Evolutionary conservation across 306 rosid species (phyloP), one percentile per base, ranked within the genome.

Genomic region (Acmispon strigosus): DNA sequence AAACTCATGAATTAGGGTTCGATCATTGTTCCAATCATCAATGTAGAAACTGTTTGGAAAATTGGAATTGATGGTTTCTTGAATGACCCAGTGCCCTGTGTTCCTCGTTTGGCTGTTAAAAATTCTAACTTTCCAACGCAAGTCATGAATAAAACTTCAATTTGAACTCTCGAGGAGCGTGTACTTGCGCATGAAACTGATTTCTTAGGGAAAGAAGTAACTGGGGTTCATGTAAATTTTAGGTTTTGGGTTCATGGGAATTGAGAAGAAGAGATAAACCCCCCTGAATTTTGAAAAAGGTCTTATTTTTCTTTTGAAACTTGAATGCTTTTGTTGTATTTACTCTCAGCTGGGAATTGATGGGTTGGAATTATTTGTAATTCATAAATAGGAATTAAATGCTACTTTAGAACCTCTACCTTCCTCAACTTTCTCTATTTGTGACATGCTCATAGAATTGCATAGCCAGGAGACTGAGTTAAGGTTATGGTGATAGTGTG

Each of bases 1-100:
- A 80, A 82, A 66, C 84, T 59, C 41, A 16, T 32, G 29, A 51
- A 53, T 43, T 78, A 78, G 62, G 78, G 77, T 69, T 73, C 41
- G 5, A 57, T 77, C 64, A 9, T 16, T 54, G 2, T 20, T 22
- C 61, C 43, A 39, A 15, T 71, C 65, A 13, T 52, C 76, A 58
- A 1, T 71, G 24, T 53, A 2, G 32, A 58, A 27, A 37, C 18
- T 68, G 53, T 8, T 16, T 63, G 8, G 34, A 2, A 22, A 22
- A 22, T 62, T 54, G 34, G n/a, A n/a, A n/a, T n/a, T n/a, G n/a
- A n/a, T n/a, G n/a, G n/a, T n/a, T n/a, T n/a, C n/a, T 45, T 62
- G 9, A 61, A 51, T 62, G 8, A 34, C 32, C 19, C 41, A 14
- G 8, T 74, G 45, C 4, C 32, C 18, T 5, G 10, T 15, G 37